These are phyloP conservation scores for Ganoderma leucocontextum DNA, from an alignment of 1,284 basidiomycete genomes.

Conservation along the genomic window DNA sequence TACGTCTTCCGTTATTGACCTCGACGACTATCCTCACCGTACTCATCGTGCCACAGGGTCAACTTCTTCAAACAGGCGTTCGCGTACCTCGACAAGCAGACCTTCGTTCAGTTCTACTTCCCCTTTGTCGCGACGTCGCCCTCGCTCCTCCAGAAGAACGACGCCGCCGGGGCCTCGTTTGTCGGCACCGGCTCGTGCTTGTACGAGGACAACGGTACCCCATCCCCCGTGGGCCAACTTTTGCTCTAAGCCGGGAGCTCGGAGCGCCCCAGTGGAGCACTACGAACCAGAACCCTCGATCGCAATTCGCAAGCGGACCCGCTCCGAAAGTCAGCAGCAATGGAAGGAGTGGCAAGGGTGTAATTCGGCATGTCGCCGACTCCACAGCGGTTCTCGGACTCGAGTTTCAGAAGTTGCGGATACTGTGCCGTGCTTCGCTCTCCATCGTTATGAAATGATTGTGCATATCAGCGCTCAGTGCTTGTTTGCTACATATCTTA, in stretches of 20 bases:
- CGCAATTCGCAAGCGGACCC: too few relatives aligned
- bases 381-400: not conserved
- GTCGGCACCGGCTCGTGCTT: constrained; percentile 11
- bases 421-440: too few relatives aligned
- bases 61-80: constrained; percentile 11
- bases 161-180: not conserved
- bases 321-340: too few relatives aligned
- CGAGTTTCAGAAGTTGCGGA: not conserved
- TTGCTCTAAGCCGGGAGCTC: not conserved
- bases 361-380: not conserved
- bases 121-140: constrained; percentile 10
- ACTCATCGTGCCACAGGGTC: not conserved
- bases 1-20: not conserved
- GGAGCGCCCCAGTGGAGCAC: not conserved
- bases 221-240: not conserved
- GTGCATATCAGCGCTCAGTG: too few relatives aligned
- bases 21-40: not conserved
- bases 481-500: too few relatives aligned
- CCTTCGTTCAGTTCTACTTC: constrained; percentile 9
- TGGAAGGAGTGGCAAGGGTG: not conserved
- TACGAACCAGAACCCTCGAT: too few relatives aligned
- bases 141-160: constrained; percentile 3
- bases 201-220: constrained; percentile 4
- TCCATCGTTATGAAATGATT: too few relatives aligned
- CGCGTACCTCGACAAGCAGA: constrained; percentile 9